Base-by-base conservation (phyloP, 106 monocot genomes). In the Dendrobium catenatum region DNA sequence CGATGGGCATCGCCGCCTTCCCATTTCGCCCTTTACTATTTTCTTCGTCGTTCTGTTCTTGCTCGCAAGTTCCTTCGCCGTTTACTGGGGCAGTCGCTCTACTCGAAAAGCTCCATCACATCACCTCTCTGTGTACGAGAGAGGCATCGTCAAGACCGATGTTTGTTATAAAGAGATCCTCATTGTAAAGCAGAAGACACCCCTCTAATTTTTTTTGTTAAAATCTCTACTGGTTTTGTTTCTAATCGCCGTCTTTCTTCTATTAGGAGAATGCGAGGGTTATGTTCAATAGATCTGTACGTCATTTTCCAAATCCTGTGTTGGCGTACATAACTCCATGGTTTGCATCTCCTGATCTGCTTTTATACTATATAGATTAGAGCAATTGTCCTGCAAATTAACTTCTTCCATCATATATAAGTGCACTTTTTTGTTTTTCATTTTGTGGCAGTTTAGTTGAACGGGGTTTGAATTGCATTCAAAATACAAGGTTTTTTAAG, bases 281-380 rank as follows among this genome's bases (percentile, higher is more conserved):
- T 48, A 89, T 88, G 0, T 81, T 44, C 61, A 91, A 93, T 72
- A 54, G 82, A 47, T 89, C 87, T 31, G 15, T 51, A 13, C 88
- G 93, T 37, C 81, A 89, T 49, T 98, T 98, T 82, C 78, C 66
- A 2, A 91, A 91, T 85, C 93, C 88, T 0, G 95, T 98, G 11
- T 84, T 98, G 76, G 95, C 95, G 29, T 98, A 98, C 80, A 84
- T 98, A 26, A 98, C 98, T 75, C 98, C 98, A 18, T 98, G 98
- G 98, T 92, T 56, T 41, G 81, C 80, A 26, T 6, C 80, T 56
- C 33, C 29, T 72, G 37, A 72, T 40, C 72, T 17, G 5, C 72
- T 72, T 33, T 16, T 72, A 33, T 72, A 16, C 37, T 72, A 27
- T 5, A 66, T 26, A 66, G 6, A 66, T 66, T 66, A 15, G 26